Evolutionary conservation across 495 filamentous ascomycete genomes (phyloP).

Genomic region (Parathielavia appendiculata): DNA sequence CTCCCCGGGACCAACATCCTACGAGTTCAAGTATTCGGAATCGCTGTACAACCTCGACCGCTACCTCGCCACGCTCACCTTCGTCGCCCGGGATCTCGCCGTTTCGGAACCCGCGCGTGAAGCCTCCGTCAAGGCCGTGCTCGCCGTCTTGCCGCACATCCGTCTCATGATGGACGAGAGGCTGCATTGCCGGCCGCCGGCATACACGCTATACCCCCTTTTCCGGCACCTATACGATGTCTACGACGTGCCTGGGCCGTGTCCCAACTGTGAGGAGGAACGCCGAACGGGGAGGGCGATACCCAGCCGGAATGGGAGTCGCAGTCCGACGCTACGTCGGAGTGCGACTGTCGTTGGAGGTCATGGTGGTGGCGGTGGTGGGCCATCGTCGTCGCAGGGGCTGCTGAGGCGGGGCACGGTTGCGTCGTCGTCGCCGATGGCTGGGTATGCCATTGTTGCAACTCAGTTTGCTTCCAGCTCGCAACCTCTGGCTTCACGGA

Average conservation of each 20-base stretch:
- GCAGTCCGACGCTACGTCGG: constrained; percentile 19
- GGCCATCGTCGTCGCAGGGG: background rate
- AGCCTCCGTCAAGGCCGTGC: constrained; percentile 22
- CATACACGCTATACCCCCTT: constrained; percentile 27
- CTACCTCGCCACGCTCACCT: constrained; percentile 20
- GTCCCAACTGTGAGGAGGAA: constrained; percentile 30
- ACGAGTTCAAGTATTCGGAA: constrained; percentile 29
- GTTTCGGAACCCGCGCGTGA: background rate
- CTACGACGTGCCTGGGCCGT: constrained; percentile 22
- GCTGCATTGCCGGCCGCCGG: constrained; percentile 22
- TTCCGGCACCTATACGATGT: constrained; percentile 31
- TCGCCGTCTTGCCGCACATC: constrained; percentile 24
- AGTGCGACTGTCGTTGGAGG: constrained; percentile 2
- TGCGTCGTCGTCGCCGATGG: constrained; percentile 31
- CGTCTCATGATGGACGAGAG: constrained; percentile 29
- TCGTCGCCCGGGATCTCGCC: constrained; percentile 12
- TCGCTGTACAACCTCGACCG: constrained; percentile 22
- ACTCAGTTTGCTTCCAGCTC: background rate
- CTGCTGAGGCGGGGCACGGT: constrained; percentile 3
- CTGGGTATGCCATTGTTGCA: background rate
- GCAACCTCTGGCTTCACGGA: background rate
- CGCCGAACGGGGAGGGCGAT: constrained; percentile 17
- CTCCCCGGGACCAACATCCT: background rate
- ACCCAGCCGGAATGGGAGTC: constrained; percentile 8
- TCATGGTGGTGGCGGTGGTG: background rate